phyloP scores from a whole-genome alignment of 1,284 basidiomycete genomes.

The Sanguinoderma infundibulare region DNA sequence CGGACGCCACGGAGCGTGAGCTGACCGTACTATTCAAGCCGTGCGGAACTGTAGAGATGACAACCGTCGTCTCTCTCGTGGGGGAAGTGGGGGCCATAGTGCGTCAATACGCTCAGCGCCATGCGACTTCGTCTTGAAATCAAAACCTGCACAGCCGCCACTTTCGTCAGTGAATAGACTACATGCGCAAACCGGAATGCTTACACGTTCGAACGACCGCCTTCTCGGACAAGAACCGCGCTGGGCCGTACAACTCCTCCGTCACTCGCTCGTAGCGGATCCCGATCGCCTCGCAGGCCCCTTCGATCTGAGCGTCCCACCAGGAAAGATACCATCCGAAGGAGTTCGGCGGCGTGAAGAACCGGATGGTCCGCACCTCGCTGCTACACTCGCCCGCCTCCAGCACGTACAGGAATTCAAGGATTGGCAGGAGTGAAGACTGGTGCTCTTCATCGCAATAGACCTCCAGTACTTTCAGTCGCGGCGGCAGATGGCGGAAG shows the following conservation, averaged over 20 bases:
- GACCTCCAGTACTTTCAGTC: neutral
- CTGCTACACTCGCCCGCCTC: neutral
- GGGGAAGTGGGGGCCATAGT: no score
- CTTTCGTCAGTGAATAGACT: no score
- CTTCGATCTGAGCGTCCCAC: neutral
- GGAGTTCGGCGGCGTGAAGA: no score
- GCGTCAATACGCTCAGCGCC: no score
- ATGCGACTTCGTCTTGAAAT: no score
- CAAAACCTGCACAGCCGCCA: no score
- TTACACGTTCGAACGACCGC: no score
- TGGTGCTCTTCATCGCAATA: neutral
- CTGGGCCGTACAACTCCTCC: no score
- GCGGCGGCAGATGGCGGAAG: neutral
- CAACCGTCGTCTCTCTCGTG: no score
- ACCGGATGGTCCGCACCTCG: neutral
- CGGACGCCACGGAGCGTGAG: slow-evolving; percentile 83
- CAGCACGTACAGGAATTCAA: neutral
- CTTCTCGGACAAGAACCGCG: no score
- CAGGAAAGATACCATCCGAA: neutral
- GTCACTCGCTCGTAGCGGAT: neutral
- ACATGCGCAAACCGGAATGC: no score
- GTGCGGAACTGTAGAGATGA: slow-evolving; percentile 74
- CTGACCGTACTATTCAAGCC: slow-evolving; percentile 73
- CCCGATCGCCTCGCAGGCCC: neutral
- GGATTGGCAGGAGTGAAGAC: no score